Base-by-base conservation (phyloP, 805 yeast genomes). In the Zygosaccharomyces kombuchaensis region DNA sequence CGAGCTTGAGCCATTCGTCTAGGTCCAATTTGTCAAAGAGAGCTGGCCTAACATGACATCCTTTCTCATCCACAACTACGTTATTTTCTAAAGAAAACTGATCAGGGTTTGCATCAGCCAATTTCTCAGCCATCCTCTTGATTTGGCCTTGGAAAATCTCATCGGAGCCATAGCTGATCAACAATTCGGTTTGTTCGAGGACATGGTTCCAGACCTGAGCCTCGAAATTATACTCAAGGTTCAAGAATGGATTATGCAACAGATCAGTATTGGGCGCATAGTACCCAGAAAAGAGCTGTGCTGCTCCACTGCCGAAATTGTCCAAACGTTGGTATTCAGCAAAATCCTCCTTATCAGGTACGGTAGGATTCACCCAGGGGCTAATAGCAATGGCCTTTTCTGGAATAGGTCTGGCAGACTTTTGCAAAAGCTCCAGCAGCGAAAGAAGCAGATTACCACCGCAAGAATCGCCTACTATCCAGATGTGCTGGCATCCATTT, bases 341-440 rank as follows among this genome's bases (percentile, higher is more conserved):
- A 14, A 7, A 31, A 10, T 16, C 50, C 21, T 47, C 53, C 14
- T 46, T 48, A 8, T 36, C 39, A 9, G 30, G 31, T 4, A 19
- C 26, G 1, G 56, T 45, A n/a, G 59, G 55, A 40, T 60, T 56
- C 17, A 55, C 44, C 65, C 65, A 60, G 6, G 65, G 65, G 34
- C 63, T 59, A 9, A 60, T 40, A 2, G 44, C 48, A n/a, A 59
- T 27, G 16, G 53, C 57, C 41, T 53, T 54, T 17, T 45, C 38
- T 9, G 65, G 65, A 9, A 45, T 27, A 1, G 6, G 22, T 29
- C 40, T 21, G 3, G 36, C 27, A 21, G 37, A 40, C 34, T 27
- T 31, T 5, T 39, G 38, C 17, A 55, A 36, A 34, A 48, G 48
- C 21, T 46, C 43, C 16, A 60, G 35, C 16, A 57, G 36, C 36